Evolutionary conservation across 1,284 basidiomycete genomes (phyloP), one percentile per base, ranked within the genome.

Genomic region (Sporisorium reilianum): DNA sequence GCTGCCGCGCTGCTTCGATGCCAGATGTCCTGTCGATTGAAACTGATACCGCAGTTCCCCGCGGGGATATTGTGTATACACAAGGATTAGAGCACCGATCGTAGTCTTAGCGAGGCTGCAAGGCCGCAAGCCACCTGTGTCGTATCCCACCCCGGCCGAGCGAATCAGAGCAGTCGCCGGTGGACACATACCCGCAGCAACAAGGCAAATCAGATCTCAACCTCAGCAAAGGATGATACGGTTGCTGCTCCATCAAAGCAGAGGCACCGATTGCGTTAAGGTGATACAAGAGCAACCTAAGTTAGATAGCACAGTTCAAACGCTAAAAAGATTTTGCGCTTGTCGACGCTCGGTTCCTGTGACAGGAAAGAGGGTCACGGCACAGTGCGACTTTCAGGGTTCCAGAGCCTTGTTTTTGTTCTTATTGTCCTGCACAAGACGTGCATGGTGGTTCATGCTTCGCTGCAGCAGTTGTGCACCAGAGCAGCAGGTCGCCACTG

Each of bases 121-220:
- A n/a, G n/a, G n/a, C n/a, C n/a, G 45, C 25, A 46, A 46, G 45
- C 25, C 45, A 46, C 18, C 45, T n/a, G 16, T 26, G 45, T 28
- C 45, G 26, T 46, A 16, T 28, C 26, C 26, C 45, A 18, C 26
- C 26, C 45, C 28, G 28, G 25, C 26, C 45, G 16, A 46, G 7
- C 2, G 45, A 18, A 45, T 7, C 45, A 44, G 41, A 22, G 41
- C 11, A 44, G 22, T 12, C 11, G 16, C 5, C 14, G 16, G 14
- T 38, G 16, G 14, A n/a, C 16, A 26, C 11, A 16, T 11, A 7
- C 10, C n/a, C 36, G 36, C 45, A 46, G 9, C 34, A 34, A 34
- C 34, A 14, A 34, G 34, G 34, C 34, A 34, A 8, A 38, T 14
- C 5, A 18, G 16, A n/a, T 38, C 36, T 3, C 36, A n/a, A 38